These are phyloP conservation scores for Fusarium burgessii DNA, from an alignment of 2,329 filamentous ascomycete species.

Conservation along the genomic window DNA sequence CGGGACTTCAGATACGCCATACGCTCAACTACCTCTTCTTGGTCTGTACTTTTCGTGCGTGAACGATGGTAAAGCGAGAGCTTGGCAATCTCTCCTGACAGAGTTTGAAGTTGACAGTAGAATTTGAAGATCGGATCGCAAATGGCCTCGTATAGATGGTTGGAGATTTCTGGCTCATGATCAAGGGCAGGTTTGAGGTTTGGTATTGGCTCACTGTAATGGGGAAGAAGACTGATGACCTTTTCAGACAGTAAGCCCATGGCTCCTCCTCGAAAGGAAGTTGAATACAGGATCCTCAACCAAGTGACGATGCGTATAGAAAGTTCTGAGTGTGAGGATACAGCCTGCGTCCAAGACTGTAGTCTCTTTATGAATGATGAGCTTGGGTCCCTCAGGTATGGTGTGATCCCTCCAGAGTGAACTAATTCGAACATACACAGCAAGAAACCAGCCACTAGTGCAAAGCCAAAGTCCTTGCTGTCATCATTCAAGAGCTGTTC, in stretches of 20 bases:
- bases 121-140: neutral
- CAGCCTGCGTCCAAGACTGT: accelerated
- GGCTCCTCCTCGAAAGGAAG: neutral
- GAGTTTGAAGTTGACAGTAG: neutral
- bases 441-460: neutral
- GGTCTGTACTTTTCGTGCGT: neutral
- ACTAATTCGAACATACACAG: neutral
- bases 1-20: neutral
- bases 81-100: conserved; percentile 1
- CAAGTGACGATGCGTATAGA: neutral
- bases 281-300: neutral
- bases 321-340: neutral
- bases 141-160: neutral
- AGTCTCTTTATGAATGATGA: neutral
- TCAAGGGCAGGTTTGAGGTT: neutral
- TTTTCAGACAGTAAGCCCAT: neutral
- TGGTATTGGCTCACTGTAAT: neutral
- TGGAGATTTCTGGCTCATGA: neutral
- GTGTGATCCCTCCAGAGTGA: neutral
- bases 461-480: accelerated
- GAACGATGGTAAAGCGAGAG: neutral
- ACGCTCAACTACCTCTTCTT: neutral
- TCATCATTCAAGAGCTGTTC: neutral
- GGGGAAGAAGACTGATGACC: neutral
- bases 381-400: neutral